A percentile compares a stretch with the other conserved stretches of the same genome.
Evolutionary conservation across 2,329 filamentous ascomycete species (phyloP).

Genomic region (Thielaviopsis populi): DNA sequence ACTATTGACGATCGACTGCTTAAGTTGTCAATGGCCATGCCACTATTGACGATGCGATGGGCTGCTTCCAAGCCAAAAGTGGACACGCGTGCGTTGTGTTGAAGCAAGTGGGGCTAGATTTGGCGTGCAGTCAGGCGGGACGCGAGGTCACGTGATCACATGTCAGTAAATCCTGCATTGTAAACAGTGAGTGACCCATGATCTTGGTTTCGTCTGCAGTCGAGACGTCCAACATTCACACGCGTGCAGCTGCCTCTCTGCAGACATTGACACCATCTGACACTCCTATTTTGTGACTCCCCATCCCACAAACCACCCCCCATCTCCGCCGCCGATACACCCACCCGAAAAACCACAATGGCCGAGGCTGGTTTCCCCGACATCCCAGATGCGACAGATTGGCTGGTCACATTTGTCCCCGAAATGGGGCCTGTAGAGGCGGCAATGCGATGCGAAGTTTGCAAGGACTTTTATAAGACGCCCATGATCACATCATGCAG

Average conservation of each 20-base stretch:
- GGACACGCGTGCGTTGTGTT: too few species aligned
- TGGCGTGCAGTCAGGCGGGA: background rate
- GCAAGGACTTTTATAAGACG: constrained; percentile 92
- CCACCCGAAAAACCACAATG: constrained; percentile 20
- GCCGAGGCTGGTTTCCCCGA: constrained; percentile 26
- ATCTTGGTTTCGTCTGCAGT: too few species aligned
- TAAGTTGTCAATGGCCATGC: too few species aligned
- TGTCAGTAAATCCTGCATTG: background rate
- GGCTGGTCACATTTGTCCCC: constrained; percentile 55
- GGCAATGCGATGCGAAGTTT: constrained; percentile 84
- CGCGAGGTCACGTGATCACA: background rate
- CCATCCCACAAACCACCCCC: background rate
- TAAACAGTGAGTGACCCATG: too few species aligned
- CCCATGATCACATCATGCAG: constrained; percentile 91
- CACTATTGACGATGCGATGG: too few species aligned
- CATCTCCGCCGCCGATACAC: background rate
- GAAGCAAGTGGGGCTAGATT: background rate
- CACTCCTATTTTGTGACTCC: too few species aligned
- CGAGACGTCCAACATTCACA: too few species aligned
- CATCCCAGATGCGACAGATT: constrained; percentile 70
- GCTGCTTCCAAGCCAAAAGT: too few species aligned
- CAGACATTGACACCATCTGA: background rate
- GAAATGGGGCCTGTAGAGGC: constrained; percentile 60
- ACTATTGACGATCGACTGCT: too few species aligned
- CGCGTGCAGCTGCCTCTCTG: too few species aligned